Base-by-base conservation (phyloP, 2,329 filamentous ascomycete genomes). In the Bipolaris oryzae region DNA sequence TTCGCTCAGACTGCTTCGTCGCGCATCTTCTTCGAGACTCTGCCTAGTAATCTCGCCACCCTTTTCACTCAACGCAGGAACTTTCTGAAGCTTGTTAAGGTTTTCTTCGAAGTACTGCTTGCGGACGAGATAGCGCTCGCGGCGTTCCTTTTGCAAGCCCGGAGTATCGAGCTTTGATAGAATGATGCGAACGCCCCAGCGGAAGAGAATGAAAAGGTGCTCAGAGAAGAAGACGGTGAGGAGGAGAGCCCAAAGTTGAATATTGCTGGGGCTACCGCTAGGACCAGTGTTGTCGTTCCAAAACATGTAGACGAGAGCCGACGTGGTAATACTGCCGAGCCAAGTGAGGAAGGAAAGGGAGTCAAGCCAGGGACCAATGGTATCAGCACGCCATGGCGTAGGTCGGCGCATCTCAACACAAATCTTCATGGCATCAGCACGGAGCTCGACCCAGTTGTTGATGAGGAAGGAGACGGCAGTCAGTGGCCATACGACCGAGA, bases 371-470 rank as follows among this genome's bases (percentile, higher is more conserved):
- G 95, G 93, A 0, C 95, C 95, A 65, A 99, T 98, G 1, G 91
- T 95, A 77, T 98, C 95, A 1, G 92, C 88, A 50, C 95, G 87
- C 85, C 90, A 92, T 0, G 95, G 95, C 35, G 91, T 91, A 0
- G 95, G 95, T 3, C 95, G 88, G 69, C 94, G 89, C 81, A 91
- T 93, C 75, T 93, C 89, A 45, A 92, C 83, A 53, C 92, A 92
- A 68, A 98, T 96, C 76, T 99, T 99, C 79, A 96, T 85, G 2
- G 94, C 93, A 72, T 99, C 95, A 0, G 91, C 91, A 39, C 95
- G 90, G 37, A 98, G 85, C 74, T 98, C 95, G 55, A 99, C 80
- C 92, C 94, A 98, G 79, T 98, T 96, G 79, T 98, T 98, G 76
- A 95, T 80, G 11, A 98, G 80, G 79, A 98, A 98, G 1, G 90